phyloP scores from a whole-genome alignment of 441 rosid genomes.

The Lagerstroemia fauriei region DNA sequence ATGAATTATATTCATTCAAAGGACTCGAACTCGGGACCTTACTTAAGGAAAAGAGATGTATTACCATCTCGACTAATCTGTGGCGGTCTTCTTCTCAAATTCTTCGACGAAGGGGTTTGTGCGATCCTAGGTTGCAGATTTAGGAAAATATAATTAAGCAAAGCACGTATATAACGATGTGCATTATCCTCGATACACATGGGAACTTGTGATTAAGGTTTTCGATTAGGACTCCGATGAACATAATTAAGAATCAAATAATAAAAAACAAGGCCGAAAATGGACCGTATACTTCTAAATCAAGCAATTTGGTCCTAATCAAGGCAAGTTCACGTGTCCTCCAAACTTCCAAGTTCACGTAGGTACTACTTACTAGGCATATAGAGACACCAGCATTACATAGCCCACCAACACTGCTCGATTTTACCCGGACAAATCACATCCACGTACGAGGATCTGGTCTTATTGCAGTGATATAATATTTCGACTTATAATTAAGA shows the following conservation, averaged over 20 bases:
- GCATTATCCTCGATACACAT: neutral
- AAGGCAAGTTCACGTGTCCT: neutral
- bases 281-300: neutral
- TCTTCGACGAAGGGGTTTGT: neutral
- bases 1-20: too few relatives aligned
- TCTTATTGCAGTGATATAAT: too few relatives aligned
- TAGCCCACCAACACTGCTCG: neutral
- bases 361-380: constrained; percentile 5
- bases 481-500: too few relatives aligned
- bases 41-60: too few relatives aligned
- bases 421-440: neutral
- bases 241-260: neutral
- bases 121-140: neutral
- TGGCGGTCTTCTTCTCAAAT: too few relatives aligned
- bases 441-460: too few relatives aligned
- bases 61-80: too few relatives aligned
- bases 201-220: neutral
- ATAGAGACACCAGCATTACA: neutral
- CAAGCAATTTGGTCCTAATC: constrained; percentile 1
- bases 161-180: neutral
- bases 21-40: too few relatives aligned
- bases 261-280: neutral
- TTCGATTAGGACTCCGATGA: neutral
- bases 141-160: neutral
- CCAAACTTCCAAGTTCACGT: neutral